Base-by-base conservation (phyloP, 352 stramenopile genomes). In the Pythium rhizo-oryzae region DNA sequence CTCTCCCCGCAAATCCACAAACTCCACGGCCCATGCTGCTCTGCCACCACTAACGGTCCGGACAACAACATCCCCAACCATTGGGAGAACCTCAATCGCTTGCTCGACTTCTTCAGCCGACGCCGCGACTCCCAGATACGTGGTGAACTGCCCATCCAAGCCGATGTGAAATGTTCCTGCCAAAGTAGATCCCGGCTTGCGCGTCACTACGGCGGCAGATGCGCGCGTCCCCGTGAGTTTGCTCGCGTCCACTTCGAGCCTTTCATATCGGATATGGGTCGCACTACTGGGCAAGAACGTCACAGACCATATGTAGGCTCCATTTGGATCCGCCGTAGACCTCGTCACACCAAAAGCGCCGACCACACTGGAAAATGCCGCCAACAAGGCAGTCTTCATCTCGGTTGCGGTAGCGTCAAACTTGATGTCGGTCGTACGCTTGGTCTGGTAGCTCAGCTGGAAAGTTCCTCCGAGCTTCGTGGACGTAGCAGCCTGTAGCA, bases 361-460 rank as follows among this genome's bases (percentile, higher is more conserved):
- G 18, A 83, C 50, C 35, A 41, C 21, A 51, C 43, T 41, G 8
- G 59, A 50, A n/a, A 82, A 69, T 5, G 62, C 51, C n/a, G 54
- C 30, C 43, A 68, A 72, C 16, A 91, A 21, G 8, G 79, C 79
- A 49, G 49, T 30, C 37, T 77, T 73, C 30, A 91, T 55, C 16
- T 82, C 62, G 4, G 25, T 9, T 9, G 78, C 78, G 0, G 67
- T 71, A 15, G 77, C 76, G 41, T 92, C 76, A 51, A 72, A 87
- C n/a, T 65, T 70, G 16, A 93, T 65, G 53, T 68, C 68, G 5
- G 49, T 18, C 13, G 80, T 90, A n/a, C 65, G 59, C 51, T 74
- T 70, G 12, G 58, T 68, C 21, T 71, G 71, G 21, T 81, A 73
- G 21, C 62, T 79, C 41, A 88, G 54, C 53, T 76, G 62, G 28